A percentile compares a stretch with the other conserved stretches of the same genome.
Conservation (phyloP, 2,329 filamentous ascomycete genomes). For the Akanthomyces dipterigenus region DNA sequence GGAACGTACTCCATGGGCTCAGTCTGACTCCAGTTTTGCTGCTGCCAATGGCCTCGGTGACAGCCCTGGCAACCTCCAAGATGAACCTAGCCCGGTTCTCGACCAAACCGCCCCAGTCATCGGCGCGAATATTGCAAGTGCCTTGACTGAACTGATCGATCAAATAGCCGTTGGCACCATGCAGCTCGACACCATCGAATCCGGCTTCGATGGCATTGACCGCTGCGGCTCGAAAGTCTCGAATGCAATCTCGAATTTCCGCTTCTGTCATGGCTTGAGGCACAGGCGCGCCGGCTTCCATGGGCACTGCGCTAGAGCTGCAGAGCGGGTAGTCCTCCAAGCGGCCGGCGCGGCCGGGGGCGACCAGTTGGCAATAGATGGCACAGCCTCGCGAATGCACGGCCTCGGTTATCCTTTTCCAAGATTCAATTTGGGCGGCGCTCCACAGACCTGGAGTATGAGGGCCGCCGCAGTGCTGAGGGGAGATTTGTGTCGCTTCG, state of each 20-base stretch:
- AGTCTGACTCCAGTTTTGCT: conserved; percentile 45
- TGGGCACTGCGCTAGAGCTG: conserved; percentile 24
- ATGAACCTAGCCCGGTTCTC: conserved; percentile 42
- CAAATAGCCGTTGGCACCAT: conserved; percentile 49
- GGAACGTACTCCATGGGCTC: conserved; percentile 21
- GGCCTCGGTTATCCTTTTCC: conserved; percentile 54
- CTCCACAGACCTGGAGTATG: conserved; percentile 54
- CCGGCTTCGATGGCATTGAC: conserved; percentile 54
- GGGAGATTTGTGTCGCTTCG: conserved; percentile 38
- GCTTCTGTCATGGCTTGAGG: conserved; percentile 57
- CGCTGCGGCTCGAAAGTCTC: conserved; percentile 46
- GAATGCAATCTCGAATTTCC: conserved; percentile 57
- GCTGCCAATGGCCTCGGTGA: conserved; percentile 35
- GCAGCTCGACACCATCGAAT: conserved; percentile 60
- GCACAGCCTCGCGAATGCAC: conserved; percentile 56
- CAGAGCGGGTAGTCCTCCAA: not conserved
- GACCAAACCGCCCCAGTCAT: conserved; percentile 43
- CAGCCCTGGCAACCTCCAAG: conserved; percentile 35
- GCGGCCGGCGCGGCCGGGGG: conserved; percentile 43
- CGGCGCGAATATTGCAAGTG: conserved; percentile 40
- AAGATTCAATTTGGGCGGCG: conserved; percentile 48
- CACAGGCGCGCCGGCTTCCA: conserved; percentile 32
- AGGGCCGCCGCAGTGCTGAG: conserved; percentile 25
- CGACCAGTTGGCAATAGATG: conserved; percentile 58
- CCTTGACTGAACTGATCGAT: conserved; percentile 51